phyloP scores from a whole-genome alignment of 192 early-diverging fungal genomes.

The Spinellus fusiger region DNA sequence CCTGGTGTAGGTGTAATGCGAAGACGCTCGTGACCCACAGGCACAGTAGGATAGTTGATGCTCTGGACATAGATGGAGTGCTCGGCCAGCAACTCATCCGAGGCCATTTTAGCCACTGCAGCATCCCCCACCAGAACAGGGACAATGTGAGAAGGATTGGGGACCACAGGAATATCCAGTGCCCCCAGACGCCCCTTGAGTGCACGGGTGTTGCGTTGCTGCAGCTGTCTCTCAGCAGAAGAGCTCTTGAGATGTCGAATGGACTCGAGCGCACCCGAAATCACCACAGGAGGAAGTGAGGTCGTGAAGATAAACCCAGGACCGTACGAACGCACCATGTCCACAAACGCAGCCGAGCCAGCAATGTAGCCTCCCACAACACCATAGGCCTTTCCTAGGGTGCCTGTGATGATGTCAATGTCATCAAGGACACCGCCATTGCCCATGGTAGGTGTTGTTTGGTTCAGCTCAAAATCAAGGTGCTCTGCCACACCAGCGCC shows the following conservation, averaged over 20 bases:
- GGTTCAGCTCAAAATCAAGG: constrained; percentile 74
- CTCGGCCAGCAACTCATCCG: constrained; percentile 85
- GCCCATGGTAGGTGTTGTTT: constrained; percentile 35
- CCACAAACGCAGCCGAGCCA: constrained; percentile 78
- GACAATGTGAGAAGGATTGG: constrained; percentile 99
- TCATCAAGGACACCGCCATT: constrained; percentile 68
- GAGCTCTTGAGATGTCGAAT: constrained; percentile 89
- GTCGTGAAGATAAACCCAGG: constrained; percentile 99
- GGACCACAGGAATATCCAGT: constrained; percentile 91
- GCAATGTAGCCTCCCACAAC: constrained; percentile 98
- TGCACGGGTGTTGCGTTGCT: constrained; percentile 88
- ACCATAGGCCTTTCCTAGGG: constrained; percentile 95
- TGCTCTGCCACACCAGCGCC: constrained; percentile 95
- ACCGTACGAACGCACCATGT: constrained; percentile 96
- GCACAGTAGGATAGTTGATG: constrained; percentile 98
- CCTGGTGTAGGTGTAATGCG: constrained; percentile 98
- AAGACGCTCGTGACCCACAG: constrained; percentile 91
- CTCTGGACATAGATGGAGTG: constrained; percentile 96
- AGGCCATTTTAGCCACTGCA: constrained; percentile 86
- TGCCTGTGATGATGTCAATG: constrained; percentile 94
- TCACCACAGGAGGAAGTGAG: constrained; percentile 90
- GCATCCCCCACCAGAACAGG: constrained; percentile 97
- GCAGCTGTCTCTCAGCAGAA: constrained; percentile 77
- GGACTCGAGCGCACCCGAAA: constrained; percentile 85
- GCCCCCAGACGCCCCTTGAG: constrained; percentile 78